Conservation (phyloP, 2,329 filamentous ascomycete genomes). For the Sclerotiophoma versabilis region DNA sequence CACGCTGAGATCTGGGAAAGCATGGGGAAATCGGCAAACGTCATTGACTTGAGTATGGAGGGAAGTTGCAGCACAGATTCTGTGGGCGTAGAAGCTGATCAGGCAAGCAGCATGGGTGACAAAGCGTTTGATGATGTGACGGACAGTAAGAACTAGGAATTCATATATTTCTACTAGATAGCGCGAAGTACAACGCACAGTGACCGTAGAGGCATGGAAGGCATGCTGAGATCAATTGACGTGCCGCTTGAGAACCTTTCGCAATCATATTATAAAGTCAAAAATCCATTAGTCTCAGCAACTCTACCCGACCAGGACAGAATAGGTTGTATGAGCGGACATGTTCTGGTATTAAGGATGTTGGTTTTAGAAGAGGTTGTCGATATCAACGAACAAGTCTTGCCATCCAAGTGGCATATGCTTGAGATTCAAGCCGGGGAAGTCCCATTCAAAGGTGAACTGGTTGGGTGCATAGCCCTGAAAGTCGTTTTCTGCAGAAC, state of each 20-base stretch:
- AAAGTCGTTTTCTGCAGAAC: constrained; percentile 55
- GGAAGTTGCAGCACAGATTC: constrained; percentile 54
- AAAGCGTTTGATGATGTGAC: constrained; percentile 66
- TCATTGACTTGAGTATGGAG: constrained; percentile 68
- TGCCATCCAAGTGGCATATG: constrained; percentile 58
- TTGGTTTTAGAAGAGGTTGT: constrained; percentile 34
- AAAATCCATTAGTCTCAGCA: background rate
- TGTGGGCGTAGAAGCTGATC: constrained; percentile 33
- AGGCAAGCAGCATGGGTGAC: constrained; percentile 48
- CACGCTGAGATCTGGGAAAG: constrained; percentile 63
- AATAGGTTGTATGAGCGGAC: background rate
- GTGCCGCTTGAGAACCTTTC: no score
- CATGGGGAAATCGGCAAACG: constrained; percentile 65
- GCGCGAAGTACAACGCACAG: no score
- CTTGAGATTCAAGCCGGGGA: constrained; percentile 61
- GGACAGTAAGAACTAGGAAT: constrained; percentile 69
- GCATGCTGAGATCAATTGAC: no score
- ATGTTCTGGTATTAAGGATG: background rate
- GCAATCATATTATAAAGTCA: no score
- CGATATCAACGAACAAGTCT: constrained; percentile 57
- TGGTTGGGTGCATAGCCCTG: constrained; percentile 63
- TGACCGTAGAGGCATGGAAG: no score
- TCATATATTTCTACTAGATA: constrained; percentile 63
- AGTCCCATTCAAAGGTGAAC: constrained; percentile 66
- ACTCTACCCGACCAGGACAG: no score